Percentiles rank a stretch among this genome's conserved stretches.
These are phyloP conservation scores for Verticillium longisporum DNA, from an alignment of 2,329 filamentous ascomycete species.

Conservation along the genomic window DNA sequence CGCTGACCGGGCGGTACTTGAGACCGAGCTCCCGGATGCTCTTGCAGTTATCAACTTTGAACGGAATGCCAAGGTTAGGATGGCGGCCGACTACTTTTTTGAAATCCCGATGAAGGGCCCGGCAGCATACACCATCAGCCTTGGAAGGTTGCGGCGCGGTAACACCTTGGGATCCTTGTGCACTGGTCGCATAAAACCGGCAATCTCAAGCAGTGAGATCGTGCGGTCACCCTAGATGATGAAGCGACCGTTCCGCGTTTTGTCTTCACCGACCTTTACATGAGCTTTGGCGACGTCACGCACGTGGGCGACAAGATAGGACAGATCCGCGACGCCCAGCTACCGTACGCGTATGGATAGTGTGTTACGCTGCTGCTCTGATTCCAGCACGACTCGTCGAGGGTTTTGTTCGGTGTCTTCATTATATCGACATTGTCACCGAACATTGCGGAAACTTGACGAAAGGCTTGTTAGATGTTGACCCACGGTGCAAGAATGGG, in stretches of 20 bases:
- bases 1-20: not conserved
- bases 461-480: too few relatives aligned
- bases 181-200: constrained; percentile 3
- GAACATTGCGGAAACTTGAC: not conserved
- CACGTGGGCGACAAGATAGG: constrained; percentile 15
- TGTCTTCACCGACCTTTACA: constrained; percentile 5
- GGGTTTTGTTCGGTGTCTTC: not conserved
- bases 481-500: too few relatives aligned
- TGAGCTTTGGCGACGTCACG: constrained; percentile 16
- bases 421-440: constrained; percentile 1
- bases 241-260: constrained; percentile 6
- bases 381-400: constrained; percentile 1
- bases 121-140: constrained; percentile 10
- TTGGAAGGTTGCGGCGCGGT: constrained; percentile 11
- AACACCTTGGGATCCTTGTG: constrained; percentile 5
- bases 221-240: constrained; percentile 4
- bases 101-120: constrained; percentile 14
- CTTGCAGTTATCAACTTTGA: constrained; percentile 13
- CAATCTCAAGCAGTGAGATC: constrained; percentile 7
- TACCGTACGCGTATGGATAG: constrained; percentile 6
- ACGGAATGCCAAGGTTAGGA: constrained; percentile 16
- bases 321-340: constrained; percentile 18
- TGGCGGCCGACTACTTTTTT: constrained; percentile 13
- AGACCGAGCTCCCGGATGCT: constrained; percentile 13
- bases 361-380: constrained; percentile 1